Evolutionary conservation across 2,329 filamentous ascomycete genomes (phyloP), one percentile per base, ranked within the genome.

Genomic region (Penicillium sclerotigenum): DNA sequence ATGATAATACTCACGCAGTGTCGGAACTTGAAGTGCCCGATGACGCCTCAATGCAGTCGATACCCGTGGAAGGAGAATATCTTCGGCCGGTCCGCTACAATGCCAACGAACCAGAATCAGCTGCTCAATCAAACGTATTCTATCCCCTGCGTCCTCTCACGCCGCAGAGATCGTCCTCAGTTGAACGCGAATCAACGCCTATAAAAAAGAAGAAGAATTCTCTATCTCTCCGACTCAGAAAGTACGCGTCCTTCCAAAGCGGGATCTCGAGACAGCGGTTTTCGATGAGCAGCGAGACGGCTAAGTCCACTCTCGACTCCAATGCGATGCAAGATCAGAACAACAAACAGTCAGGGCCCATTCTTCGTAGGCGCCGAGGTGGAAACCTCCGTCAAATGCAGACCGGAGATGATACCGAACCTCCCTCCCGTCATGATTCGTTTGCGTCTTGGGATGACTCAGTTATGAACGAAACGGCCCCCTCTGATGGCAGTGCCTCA

Each of bases 291-390:
- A 69, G 67, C 49, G 69, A 69, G 22, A 45, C 52, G 18, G 59
- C 48, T 14, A 48, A 55, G n/a, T 65, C 66, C 14, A 51, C 46
- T 28, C 50, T 54, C 5, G 63, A 61, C 24, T 60, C 54, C 18
- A 55, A 61, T 55, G 22, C 54, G 45, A 43, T 49, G 16, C 50
- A 65, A 54, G 59, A 68, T 41, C 56, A 57, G 36, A 18, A 52
- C 41, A 58, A 66, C 40, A 67, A 66, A 56, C 63, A 68, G 28
- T 64, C 62, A 14, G 71, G 68, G 7, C 83, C 86, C 42, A 79
- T 87, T 40, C 79, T 94, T 59, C 82, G 90, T 58, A 80, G 90
- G 68, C 81, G 87, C 14, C 90, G 89, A 7, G 90, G 89, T 46
- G 89, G 90, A 33, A 86, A 93, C 69, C 74, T 94, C 46, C 83